Percentiles rank a stretch among this genome's conserved stretches.
Evolutionary conservation across 805 yeast genomes (phyloP).

Genomic region (Metschnikowia orientalis): DNA sequence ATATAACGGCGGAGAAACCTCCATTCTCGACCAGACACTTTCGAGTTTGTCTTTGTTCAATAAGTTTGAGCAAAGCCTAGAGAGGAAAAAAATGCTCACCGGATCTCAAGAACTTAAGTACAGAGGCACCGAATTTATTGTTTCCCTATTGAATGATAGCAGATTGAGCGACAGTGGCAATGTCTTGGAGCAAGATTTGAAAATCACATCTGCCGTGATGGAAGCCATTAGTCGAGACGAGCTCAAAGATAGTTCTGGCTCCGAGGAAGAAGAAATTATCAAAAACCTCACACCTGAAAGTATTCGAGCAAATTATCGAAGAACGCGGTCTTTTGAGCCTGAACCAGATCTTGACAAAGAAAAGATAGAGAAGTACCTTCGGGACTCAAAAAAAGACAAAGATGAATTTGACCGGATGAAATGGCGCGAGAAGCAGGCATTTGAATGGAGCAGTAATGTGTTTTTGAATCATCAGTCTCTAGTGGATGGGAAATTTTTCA

Average conservation of each 20-base stretch:
- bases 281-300: slow-evolving; percentile 17
- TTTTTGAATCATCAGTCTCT: slow-evolving; percentile 35
- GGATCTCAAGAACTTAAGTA: slow-evolving; percentile 1
- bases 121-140: slow-evolving; percentile 8
- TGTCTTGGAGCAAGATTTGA: slow-evolving; percentile 11
- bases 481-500: slow-evolving; percentile 41
- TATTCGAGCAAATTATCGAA: slow-evolving; percentile 15
- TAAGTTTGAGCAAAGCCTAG: slow-evolving; percentile 17
- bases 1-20: slow-evolving; percentile 29
- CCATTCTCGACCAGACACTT: slow-evolving; percentile 33
- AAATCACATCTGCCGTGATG: slow-evolving; percentile 22
- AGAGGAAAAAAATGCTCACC: neutral
- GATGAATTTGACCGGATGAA: slow-evolving; percentile 38
- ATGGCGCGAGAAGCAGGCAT: slow-evolving; percentile 48
- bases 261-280: slow-evolving; percentile 16
- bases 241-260: slow-evolving; percentile 6
- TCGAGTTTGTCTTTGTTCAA: slow-evolving; percentile 25
- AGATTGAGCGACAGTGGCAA: neutral
- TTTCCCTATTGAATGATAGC: slow-evolving; percentile 5
- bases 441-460: slow-evolving; percentile 45
- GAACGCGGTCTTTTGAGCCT: neutral
- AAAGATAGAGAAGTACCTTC: slow-evolving; percentile 40
- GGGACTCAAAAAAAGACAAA: slow-evolving; percentile 38
- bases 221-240: slow-evolving; percentile 22
- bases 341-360: slow-evolving; percentile 10